Evolutionary conservation across 2,329 filamentous ascomycete species (phyloP), one percentile per base, ranked within the genome.

Genomic region (Lecanicillium sp.): DNA sequence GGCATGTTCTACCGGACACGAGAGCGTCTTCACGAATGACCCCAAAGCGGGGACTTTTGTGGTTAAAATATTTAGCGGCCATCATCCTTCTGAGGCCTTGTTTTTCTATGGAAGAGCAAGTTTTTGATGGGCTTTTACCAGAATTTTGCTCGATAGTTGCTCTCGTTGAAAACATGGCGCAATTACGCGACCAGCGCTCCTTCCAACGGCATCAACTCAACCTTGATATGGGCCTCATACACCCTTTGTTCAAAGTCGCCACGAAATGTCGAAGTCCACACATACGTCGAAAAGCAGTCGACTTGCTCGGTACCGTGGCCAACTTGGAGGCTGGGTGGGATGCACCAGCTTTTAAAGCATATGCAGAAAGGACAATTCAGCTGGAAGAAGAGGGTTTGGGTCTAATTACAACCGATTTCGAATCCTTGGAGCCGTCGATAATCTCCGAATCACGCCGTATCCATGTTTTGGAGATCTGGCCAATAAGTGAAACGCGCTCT

Each of bases 91-190:
- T 36, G 7, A 36, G 39, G 4, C 35, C 29, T 9, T 38, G 40
- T 11, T 13, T 44, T 11, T 35, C 35, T 17, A 22, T 33, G 4
- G 42, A 39, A 9, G 40, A 46, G 33, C 33, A 33, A 25, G 27
- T 44, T 14, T 44, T 33, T 27, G 44, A 43, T 17, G n/a, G 11
- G 5, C 40, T 43, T 14, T 19, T 36, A 3, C 13, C 33, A 2
- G 33, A 42, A 5, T 44, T 46, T 18, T 19, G 33, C 5, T 25
- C 28, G 15, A 46, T 46, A 15, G 20, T 40, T 8, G 34, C 39
- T 25, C 27, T 35, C 16, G 30, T 34, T 4, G 34, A 41, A 12
- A 29, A 28, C 7, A 30, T 42, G 3, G 13, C 33, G n/a, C 12
- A 4, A 13, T 18, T 2, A 6, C 15, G 17, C 22, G 12, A 5